phyloP scores from a whole-genome alignment of 192 early-diverging fungal species.

The Coemansia guatemalensis region DNA sequence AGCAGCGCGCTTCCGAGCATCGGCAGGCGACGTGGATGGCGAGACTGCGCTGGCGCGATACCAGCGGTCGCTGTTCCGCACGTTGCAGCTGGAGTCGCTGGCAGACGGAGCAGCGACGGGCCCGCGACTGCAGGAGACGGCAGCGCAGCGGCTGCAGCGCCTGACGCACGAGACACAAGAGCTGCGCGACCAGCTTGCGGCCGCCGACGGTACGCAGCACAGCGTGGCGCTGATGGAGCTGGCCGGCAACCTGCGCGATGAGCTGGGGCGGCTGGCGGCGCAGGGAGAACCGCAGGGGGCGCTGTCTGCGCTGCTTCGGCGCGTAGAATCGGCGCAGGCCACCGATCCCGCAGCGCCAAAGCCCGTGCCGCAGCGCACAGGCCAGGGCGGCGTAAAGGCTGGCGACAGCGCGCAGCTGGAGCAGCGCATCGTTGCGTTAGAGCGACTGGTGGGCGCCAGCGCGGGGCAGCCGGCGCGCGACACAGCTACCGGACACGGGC shows the following conservation, averaged over 20 bases:
- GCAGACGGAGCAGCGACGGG: slow-evolving; percentile 2
- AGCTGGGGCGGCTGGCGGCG: slow-evolving; percentile 29
- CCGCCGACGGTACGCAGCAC: slow-evolving; percentile 4
- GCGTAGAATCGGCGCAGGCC: background rate
- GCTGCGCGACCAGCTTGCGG: slow-evolving; percentile 62
- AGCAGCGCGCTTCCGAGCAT: slow-evolving; percentile 33
- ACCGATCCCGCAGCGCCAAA: background rate
- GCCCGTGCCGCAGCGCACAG: background rate
- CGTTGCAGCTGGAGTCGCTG: slow-evolving; percentile 44
- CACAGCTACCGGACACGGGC: slow-evolving; percentile 54
- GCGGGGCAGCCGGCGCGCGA: background rate
- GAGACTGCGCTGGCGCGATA: slow-evolving; percentile 30
- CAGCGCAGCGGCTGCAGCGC: slow-evolving; percentile 70
- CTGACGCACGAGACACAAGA: slow-evolving; percentile 84
- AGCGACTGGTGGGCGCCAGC: slow-evolving; percentile 22
- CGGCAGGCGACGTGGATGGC: slow-evolving; percentile 19
- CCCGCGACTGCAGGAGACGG: slow-evolving; percentile 62
- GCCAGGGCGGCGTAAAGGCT: background rate
- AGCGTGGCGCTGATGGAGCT: slow-evolving; percentile 40
- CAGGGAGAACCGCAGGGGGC: background rate
- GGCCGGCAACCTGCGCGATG: slow-evolving; percentile 29
- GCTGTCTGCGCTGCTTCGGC: slow-evolving; percentile 2
- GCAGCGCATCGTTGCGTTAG: slow-evolving; percentile 34
- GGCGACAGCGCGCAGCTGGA: slow-evolving; percentile 23
- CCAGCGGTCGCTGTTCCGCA: slow-evolving; percentile 42